A percentile compares a stretch with the other conserved stretches of the same genome.
Evolutionary conservation across 2,329 filamentous ascomycete genomes (phyloP).

Genomic region (Fonsecaea nubica): DNA sequence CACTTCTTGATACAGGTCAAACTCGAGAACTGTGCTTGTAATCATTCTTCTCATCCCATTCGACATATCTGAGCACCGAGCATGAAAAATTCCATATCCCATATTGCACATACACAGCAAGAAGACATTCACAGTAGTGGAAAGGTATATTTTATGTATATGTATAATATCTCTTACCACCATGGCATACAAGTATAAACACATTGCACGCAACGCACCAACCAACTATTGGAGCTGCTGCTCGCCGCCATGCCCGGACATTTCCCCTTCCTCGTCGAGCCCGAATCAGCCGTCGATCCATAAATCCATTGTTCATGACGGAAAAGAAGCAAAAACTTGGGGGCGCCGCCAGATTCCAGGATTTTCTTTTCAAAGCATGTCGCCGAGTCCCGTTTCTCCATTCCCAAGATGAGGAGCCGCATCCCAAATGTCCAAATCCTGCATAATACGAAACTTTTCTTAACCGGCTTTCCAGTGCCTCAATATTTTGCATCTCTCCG

Average conservation of each 20-base stretch:
- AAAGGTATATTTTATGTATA: no score
- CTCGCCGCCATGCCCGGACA: background rate
- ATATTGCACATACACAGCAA: no score
- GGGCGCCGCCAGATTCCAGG: background rate
- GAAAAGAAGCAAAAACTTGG: background rate
- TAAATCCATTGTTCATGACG: background rate
- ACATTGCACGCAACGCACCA: background rate
- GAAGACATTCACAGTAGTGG: no score
- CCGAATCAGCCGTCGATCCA: background rate
- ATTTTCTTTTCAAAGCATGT: background rate
- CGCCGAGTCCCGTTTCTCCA: background rate
- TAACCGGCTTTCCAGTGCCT: background rate
- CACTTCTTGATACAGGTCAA: no score
- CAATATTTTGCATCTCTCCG: background rate
- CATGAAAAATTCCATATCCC: no score
- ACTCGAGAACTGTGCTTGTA: no score
- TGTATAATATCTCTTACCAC: no score
- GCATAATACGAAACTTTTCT: background rate
- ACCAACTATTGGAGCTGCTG: background rate
- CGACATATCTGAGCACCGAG: no score
- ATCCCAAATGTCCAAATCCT: constrained; percentile 4
- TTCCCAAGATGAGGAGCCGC: background rate
- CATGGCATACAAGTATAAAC: no score
- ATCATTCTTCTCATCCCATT: no score
- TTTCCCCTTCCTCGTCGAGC: background rate